Evolutionary conservation across 2,329 filamentous ascomycete species (phyloP), one percentile per base, ranked within the genome.

Genomic region (Colletotrichum plurivorum): DNA sequence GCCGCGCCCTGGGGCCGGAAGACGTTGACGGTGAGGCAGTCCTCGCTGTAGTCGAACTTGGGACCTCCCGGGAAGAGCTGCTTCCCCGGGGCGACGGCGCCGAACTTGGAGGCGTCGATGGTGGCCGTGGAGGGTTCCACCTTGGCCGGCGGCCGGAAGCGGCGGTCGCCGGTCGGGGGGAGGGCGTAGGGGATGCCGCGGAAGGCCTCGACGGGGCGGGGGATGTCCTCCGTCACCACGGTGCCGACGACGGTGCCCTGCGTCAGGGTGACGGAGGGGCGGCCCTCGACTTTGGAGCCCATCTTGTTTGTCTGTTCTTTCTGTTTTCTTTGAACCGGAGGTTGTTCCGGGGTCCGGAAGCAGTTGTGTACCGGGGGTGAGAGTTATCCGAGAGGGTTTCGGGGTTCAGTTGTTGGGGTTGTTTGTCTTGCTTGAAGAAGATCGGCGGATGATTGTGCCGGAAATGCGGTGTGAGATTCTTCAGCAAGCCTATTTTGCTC

Each of bases 21-120:
- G n/a, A 90, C 77, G 73, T 89, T 88, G 12, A 84, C 75, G 63
- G 84, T 86, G 36, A 90, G 78, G 65, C 87, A 88, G 76, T 88
- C 81, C 76, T 90, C 88, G 58, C 83, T 76, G 64, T 69, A 69
- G 13, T 69, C 67, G 36, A 66, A 69, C 7, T 78, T 75, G 22
- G 75, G 75, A 57, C 78, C 71, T 31, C 73, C 74, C 36, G 67
- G 51, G 55, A 69, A 69, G 27, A 65, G 67, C 52, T 77, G 75
- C 10, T 78, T 73, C 25, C 72, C 73, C 3, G 80, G 81, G 53
- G 83, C 85, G 58, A 81, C 73, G 36, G 76, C 73, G 0, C 84
- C 84, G 51, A 79, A 81, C 18, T 65, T 69, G 13, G 77, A 74
- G 4, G 84, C 81, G 6, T 79, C 71, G 27, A 82, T 74, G 4